Base-by-base conservation (phyloP, 306 rosid species). In the Prosopis cineraria region DNA sequence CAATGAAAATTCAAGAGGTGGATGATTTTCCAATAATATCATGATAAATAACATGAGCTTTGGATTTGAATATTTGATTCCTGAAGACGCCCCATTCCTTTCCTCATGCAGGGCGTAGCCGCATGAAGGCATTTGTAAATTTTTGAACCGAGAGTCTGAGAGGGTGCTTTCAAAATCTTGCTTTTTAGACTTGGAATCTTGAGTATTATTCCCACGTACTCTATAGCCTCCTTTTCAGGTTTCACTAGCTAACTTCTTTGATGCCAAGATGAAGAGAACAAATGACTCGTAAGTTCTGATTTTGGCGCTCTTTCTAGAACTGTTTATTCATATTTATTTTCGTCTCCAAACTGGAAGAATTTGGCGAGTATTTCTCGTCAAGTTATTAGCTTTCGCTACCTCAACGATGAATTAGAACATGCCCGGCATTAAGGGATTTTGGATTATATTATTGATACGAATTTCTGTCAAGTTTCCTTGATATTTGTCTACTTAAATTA, bases 201-300 rank as follows among this genome's bases (percentile, higher is more conserved):
- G 50, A 39, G 72, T 41, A 39, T 5, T 4, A 66, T 40, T 63
- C 17, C 43, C 68, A 63, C 68, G 43, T 63, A 63, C 20, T 3
- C 19, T 0, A 9, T 39, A 19, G 25, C 6, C 4, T 36, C 2
- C 30, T 10, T 39, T 20, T 12, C 45, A 25, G 24, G 58, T n/a
- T 50, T 50, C 58, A 19, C 10, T 48, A 19, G 24, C 30, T 53
- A 20, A 22, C 60, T 22, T 53, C 30, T 10, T 53, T 69, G 36
- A 68, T 40, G n/a, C 70, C 68, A 70, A 48, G 68, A 86, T 80
- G 89, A 83, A 78, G 87, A 78, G 83, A 70, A 65, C 55, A 5
- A 47, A 76, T 25, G 31, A 55, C 62, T 55, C 16, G 62, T 55
- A 10, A 55, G 20, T 65, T 63, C 53, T 62, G 37, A 20, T 66